These are phyloP conservation scores for Mycena haematopus DNA, from an alignment of 768 basidiomycete species.

Conservation along the genomic window DNA sequence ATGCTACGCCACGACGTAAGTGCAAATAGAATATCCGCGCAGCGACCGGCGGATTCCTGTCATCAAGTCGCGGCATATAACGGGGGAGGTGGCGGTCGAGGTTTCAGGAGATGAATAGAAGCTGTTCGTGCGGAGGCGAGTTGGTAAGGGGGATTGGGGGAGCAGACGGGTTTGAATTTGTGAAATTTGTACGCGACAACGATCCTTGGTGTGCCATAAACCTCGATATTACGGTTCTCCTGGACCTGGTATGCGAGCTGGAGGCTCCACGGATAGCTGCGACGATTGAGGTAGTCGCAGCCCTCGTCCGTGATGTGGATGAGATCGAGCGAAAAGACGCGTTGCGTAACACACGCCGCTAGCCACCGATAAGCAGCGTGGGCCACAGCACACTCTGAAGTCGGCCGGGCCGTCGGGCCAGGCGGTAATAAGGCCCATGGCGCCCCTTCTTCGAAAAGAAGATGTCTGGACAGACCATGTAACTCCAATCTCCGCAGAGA, in stretches of 20 bases:
- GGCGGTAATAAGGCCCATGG: not conserved
- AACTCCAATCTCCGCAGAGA: not conserved
- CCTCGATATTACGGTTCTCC: not conserved
- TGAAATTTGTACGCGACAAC: not conserved
- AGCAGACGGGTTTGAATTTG: not conserved
- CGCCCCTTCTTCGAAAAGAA: not conserved
- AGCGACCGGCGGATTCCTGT: no score
- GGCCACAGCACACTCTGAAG: not conserved
- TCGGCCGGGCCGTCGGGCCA: not conserved
- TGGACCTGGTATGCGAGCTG: slow-evolving; percentile 4
- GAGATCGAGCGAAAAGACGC: not conserved
- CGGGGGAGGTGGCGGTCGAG: not conserved
- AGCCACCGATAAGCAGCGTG: slow-evolving; percentile 10
- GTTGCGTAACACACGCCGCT: not conserved
- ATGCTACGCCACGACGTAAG: no score
- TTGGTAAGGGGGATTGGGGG: not conserved
- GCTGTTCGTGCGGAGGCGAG: not conserved
- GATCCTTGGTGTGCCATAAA: not conserved
- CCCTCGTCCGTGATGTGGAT: slow-evolving; percentile 2
- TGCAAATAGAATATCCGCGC: no score
- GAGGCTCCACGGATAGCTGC: no score
- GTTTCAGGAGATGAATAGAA: not conserved
- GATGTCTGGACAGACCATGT: not conserved
- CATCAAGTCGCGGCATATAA: no score
- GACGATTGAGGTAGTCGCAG: no score